Evolutionary conservation across 1,284 basidiomycete genomes (phyloP), one percentile per base, ranked within the genome.

Genomic region (Butyriboletus appendiculatus): DNA sequence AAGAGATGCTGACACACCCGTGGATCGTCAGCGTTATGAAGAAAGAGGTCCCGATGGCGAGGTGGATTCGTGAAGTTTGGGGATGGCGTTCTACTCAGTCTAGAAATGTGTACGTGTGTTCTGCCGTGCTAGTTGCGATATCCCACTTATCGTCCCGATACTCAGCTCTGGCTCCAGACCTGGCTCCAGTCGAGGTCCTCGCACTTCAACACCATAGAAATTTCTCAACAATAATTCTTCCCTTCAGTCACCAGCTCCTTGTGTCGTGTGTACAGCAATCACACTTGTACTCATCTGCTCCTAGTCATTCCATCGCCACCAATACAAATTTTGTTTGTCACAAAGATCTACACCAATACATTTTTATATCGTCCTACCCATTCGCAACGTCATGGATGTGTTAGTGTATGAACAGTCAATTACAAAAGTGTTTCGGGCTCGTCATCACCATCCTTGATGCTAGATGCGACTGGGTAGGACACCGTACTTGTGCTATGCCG

Each of bases 21-120:
- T 98, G 95, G 89, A 89, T 99, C 60, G 71, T 81, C 45, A 80
- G 81, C 55, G 82, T 84, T 47, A 90, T 93, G 80, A 85, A 86
- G 67, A 82, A 89, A 68, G 90, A 94, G 61, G 86, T 94, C 44
- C 87, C 92, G 62, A 93, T 97, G 85, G 88, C 85, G 12, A 84
- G 82, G 62, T 99, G 96, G 92, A 90, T 99, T 45, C 83, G 88
- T 48, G 82, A 90, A 65, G 87, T 98, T 28, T 96, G 93, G 86
- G 87, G 83, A 48, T 96, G 94, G 94, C 77, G 56, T 45, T 54
- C 63, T 16, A 33, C 56, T 33, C 78, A 48, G 77, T 45, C 63
- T 34, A 59, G 46, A 35, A 59, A 62, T 46, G 26, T 48, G 67
- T 68, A 42, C 47, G 69, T 42, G 34, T 4, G 22, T 12, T 44